These are phyloP conservation scores for Candida tropicalis DNA, from an alignment of 1,139 yeast genomes.

Conservation along the genomic window DNA sequence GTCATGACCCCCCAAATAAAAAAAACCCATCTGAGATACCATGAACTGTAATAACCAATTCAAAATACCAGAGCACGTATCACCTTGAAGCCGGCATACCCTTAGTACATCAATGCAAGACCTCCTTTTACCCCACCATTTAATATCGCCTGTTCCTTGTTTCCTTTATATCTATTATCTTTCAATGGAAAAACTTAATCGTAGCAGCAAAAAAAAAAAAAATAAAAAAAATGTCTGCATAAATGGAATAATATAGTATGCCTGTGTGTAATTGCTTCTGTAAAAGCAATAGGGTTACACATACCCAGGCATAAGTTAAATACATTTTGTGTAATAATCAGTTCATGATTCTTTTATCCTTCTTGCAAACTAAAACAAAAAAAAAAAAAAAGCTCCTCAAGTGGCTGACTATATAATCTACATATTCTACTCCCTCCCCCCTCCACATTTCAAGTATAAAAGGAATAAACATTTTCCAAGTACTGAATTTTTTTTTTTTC, in stretches of 20 bases:
- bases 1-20: too few relatives aligned
- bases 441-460: not conserved
- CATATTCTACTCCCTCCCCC: not conserved
- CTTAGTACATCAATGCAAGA: too few relatives aligned
- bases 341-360: not conserved
- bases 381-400: not conserved
- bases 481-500: not conserved
- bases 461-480: not conserved
- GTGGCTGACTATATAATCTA: not conserved
- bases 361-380: not conserved
- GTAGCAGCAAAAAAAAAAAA: not conserved
- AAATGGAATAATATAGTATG: not conserved
- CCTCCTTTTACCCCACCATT: too few relatives aligned
- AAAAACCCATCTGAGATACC: too few relatives aligned
- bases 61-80: too few relatives aligned
- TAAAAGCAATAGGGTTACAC: not conserved
- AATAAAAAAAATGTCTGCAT: not conserved
- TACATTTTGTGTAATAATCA: not conserved
- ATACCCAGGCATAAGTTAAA: not conserved
- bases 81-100: too few relatives aligned
- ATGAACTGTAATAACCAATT: too few relatives aligned
- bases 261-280: not conserved
- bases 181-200: not conserved
- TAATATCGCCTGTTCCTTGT: not conserved
- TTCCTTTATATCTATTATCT: not conserved